Conservation (phyloP, 1,284 basidiomycete genomes). For the Tilletia indica region DNA sequence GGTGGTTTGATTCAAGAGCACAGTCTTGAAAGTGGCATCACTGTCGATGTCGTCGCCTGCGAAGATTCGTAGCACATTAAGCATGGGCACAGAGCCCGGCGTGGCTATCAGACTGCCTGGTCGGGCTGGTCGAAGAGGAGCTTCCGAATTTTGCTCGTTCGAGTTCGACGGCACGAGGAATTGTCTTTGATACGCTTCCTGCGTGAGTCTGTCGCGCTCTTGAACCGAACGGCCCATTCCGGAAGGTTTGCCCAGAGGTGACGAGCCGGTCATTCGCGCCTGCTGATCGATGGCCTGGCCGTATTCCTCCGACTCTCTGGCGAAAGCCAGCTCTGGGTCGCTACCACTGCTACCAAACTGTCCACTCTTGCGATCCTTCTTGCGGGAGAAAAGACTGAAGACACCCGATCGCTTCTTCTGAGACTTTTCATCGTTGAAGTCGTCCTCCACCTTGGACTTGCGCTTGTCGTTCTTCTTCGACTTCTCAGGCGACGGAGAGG, state of each 20-base stretch:
- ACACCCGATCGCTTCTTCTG: slow-evolving; percentile 51
- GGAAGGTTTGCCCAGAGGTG: slow-evolving; percentile 31
- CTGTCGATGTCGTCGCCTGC: slow-evolving; percentile 77
- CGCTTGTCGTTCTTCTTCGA: slow-evolving; percentile 37
- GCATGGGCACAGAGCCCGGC: slow-evolving; percentile 68
- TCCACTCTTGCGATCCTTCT: slow-evolving; percentile 48
- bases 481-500: slow-evolving; percentile 20
- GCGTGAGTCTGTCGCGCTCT: slow-evolving; percentile 41
- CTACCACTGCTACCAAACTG: slow-evolving; percentile 24
- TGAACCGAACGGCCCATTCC: slow-evolving; percentile 42
- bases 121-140: slow-evolving; percentile 22
- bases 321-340: neutral
- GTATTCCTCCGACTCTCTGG: slow-evolving; percentile 10
- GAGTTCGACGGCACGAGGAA: slow-evolving; percentile 36
- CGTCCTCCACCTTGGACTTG: slow-evolving; percentile 35
- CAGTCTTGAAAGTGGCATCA: slow-evolving; percentile 96
- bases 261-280: slow-evolving; percentile 33
- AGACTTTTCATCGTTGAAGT: slow-evolving; percentile 37
- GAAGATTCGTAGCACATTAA: slow-evolving; percentile 91
- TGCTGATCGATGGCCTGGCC: slow-evolving; percentile 1
- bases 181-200: slow-evolving; percentile 46
- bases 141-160: neutral
- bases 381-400: slow-evolving; percentile 46
- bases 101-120: slow-evolving; percentile 55
- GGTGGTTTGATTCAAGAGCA: slow-evolving; percentile 81